Percentiles rank a stretch among this genome's conserved stretches.
These are phyloP conservation scores for Arthrinium phaeospermum DNA, from an alignment of 2,329 filamentous ascomycete species.

Conservation along the genomic window DNA sequence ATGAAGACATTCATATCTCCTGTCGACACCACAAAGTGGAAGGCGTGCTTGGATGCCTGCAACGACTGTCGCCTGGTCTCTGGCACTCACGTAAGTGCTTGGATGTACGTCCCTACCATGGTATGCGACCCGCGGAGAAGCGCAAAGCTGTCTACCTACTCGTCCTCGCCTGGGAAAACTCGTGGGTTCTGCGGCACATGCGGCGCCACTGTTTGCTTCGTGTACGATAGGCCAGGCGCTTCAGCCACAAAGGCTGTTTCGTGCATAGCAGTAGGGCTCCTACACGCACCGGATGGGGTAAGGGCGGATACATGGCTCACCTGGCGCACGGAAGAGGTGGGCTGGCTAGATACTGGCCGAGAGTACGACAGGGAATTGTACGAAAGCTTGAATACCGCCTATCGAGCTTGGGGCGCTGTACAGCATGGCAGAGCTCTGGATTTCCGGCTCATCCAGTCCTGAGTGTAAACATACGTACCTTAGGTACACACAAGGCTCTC, in stretches of 20 bases:
- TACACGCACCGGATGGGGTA: constrained; percentile 50
- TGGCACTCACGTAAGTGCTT: constrained; percentile 48
- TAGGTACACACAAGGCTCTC: neutral
- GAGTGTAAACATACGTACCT: neutral
- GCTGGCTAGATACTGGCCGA: constrained; percentile 39
- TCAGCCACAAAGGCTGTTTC: constrained; percentile 42
- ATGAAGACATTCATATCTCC: constrained; percentile 44
- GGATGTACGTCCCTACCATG: constrained; percentile 48
- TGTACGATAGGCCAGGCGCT: constrained; percentile 34
- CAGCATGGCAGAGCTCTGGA: constrained; percentile 38
- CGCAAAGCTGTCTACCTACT: constrained; percentile 47
- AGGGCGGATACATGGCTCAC: constrained; percentile 53
- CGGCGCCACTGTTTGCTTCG: constrained; percentile 51
- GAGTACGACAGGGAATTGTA: constrained; percentile 31
- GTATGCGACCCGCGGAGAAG: constrained; percentile 44
- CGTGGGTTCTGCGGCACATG: constrained; percentile 53
- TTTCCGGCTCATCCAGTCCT: constrained; percentile 19
- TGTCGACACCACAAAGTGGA: constrained; percentile 48
- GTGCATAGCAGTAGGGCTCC: constrained; percentile 49
- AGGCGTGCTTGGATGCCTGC: constrained; percentile 48
- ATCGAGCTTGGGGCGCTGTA: constrained; percentile 44
- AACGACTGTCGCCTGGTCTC: constrained; percentile 50
- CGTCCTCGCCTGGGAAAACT: constrained; percentile 43
- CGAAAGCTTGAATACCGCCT: constrained; percentile 36
- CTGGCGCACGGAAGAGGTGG: constrained; percentile 48